These are phyloP conservation scores for Bipolaris gigantea DNA, from an alignment of 2,329 filamentous ascomycete genomes.

Conservation along the genomic window DNA sequence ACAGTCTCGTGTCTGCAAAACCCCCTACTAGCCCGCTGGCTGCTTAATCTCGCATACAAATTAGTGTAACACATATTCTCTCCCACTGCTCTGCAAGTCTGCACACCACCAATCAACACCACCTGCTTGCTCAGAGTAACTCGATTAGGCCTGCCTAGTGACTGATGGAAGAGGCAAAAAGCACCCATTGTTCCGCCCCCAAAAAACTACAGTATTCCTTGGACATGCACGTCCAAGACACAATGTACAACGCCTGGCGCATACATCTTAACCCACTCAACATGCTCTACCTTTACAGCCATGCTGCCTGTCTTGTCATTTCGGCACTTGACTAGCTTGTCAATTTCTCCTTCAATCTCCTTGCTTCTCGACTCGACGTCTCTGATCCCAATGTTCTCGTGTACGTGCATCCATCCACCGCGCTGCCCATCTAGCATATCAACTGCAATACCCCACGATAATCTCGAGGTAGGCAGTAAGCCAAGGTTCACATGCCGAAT, in stretches of 20 bases:
- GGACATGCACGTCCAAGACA: conserved; percentile 57
- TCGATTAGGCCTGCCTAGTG: neutral
- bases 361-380: conserved; percentile 29
- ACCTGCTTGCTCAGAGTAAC: neutral
- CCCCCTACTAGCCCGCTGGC: neutral
- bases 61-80: neutral
- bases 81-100: neutral
- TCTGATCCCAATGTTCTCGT: conserved; percentile 58
- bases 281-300: conserved; percentile 51
- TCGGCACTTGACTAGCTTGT: conserved; percentile 38
- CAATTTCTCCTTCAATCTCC: conserved; percentile 50
- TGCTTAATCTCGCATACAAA: neutral
- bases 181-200: neutral
- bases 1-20: neutral
- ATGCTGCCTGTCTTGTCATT: conserved; percentile 15
- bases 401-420: conserved; percentile 62
- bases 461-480: conserved; percentile 56
- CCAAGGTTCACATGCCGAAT: conserved; percentile 63
- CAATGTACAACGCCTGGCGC: conserved; percentile 64
- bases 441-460: conserved; percentile 55
- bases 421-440: conserved; percentile 48
- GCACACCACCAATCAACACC: neutral
- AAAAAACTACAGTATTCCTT: neutral
- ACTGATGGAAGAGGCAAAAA: neutral
- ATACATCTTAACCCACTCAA: conserved; percentile 59